Base-by-base conservation (phyloP, 768 basidiomycete species). In the Dentipellis sp. region DNA sequence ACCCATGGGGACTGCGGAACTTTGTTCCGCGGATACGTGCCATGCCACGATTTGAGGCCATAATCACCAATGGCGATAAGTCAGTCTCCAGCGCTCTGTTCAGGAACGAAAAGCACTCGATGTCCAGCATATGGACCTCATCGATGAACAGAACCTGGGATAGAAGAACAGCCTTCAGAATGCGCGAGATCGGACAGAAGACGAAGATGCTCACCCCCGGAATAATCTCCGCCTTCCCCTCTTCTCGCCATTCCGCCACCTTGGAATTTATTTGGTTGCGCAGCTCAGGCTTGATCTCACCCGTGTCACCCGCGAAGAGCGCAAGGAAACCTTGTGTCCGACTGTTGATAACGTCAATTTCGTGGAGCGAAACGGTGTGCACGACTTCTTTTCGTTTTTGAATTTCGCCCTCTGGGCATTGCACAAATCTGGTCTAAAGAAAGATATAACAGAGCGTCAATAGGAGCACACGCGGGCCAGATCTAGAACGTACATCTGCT, bases 41-140 rank as follows among this genome's bases (percentile, higher is more conserved):
- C 81, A 93, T 93, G 4, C 95, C 95, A 14, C 95, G 80, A 68
- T 99, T 99, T 48, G 91, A 92, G 1, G 95, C 95, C 95, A 99
- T 97, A 64, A 99, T 93, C 38, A 99, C 95, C 53, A 98, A 75
- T 1, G 95, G 95, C 1, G 95, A 86, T 1, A 98, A 78, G 59
- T 95, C 94, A 58, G 86, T 85, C 68, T 99, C 95, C 50, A 99
- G 77, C 2, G 95, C 95, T 36, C 95, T 84, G 69, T 99, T 99
- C 58, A 99, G 77, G 79, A 94, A 99, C 7, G 94, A 97, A 77
- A 98, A 98, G 67, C 95, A 97, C 69, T 98, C 95, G 59, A 99
- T 97, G 69, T 99, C 95, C 62, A 99, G 84, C 95, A 99, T 99
- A 77, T 98, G 95, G 11, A 97, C 95, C 73, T 97, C 95, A 71